phyloP scores from a whole-genome alignment of 2,329 filamentous ascomycete species.

The Talaromyces sp. region DNA sequence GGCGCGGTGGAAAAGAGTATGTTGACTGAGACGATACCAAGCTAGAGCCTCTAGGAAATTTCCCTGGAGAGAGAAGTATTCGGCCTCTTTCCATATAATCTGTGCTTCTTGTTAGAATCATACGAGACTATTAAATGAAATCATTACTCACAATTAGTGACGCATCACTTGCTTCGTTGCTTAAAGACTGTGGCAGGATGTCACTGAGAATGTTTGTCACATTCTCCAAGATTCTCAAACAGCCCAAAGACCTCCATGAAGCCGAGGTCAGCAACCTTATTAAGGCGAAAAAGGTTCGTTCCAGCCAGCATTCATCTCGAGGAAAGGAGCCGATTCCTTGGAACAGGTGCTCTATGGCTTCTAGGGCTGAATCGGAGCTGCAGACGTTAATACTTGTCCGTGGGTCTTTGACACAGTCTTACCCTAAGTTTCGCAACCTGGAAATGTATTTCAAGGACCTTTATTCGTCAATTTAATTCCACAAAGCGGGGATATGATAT shows the following conservation, averaged over 20 bases:
- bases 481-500: conserved; percentile 10
- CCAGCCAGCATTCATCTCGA: conserved; percentile 56
- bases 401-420: conserved; percentile 16
- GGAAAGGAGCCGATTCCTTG: conserved; percentile 49
- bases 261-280: conserved; percentile 58
- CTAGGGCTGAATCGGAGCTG: conserved; percentile 34
- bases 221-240: conserved; percentile 24
- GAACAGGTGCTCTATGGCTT: conserved; percentile 61
- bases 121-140: background rate
- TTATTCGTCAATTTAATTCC: conserved; percentile 12
- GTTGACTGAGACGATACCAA: conserved; percentile 69
- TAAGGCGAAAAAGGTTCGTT: conserved; percentile 63
- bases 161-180: conserved; percentile 54
- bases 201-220: conserved; percentile 33
- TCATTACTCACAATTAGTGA: conserved; percentile 33
- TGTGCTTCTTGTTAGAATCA: conserved; percentile 29
- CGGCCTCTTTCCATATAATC: conserved; percentile 79
- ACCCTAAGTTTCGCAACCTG: conserved; percentile 55
- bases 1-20: conserved; percentile 60
- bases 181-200: conserved; percentile 46
- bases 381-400: background rate
- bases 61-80: conserved; percentile 50
- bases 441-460: conserved; percentile 62
- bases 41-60: conserved; percentile 53
- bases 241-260: conserved; percentile 31